A percentile compares a stretch with the other conserved stretches of the same genome.
phyloP scores from a whole-genome alignment of 768 basidiomycete species.

The Lactarius psammicola region DNA sequence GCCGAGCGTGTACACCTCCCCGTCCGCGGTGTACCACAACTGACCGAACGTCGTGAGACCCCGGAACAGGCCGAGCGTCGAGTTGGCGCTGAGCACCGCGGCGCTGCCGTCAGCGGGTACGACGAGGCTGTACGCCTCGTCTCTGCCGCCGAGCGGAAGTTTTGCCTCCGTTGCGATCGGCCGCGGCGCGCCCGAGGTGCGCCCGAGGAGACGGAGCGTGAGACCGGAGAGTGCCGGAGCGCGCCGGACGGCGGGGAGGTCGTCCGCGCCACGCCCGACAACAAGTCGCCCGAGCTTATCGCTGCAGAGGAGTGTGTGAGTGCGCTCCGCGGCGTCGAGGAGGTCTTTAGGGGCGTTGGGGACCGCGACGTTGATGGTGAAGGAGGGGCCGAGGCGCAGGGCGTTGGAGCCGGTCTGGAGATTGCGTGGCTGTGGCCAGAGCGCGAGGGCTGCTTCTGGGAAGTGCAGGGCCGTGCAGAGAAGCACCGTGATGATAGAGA shows the following conservation, averaged over 20 bases:
- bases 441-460: constrained; percentile 28
- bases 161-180: constrained; percentile 40
- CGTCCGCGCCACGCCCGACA: constrained; percentile 54
- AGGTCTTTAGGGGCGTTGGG: constrained; percentile 53
- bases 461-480: constrained; percentile 30
- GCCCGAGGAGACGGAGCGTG: constrained; percentile 39
- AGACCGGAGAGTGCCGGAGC: constrained; percentile 47
- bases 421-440: constrained; percentile 41
- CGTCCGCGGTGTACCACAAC: constrained; percentile 46
- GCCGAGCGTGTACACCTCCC: constrained; percentile 39
- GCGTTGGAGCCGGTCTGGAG: constrained; percentile 34
- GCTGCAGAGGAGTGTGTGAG: constrained; percentile 37
- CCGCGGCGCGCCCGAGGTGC: background rate
- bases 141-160: constrained; percentile 37
- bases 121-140: constrained; percentile 46
- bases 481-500: background rate
- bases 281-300: constrained; percentile 62
- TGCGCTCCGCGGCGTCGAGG: constrained; percentile 50
- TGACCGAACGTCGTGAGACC: constrained; percentile 58
- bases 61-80: constrained; percentile 51
- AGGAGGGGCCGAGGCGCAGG: constrained; percentile 45
- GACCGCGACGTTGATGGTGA: constrained; percentile 50
- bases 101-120: constrained; percentile 40
- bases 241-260: constrained; percentile 38
- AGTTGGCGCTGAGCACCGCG: constrained; percentile 44